phyloP scores from a whole-genome alignment of 306 rosid genomes.

The Rosa rugosa region DNA sequence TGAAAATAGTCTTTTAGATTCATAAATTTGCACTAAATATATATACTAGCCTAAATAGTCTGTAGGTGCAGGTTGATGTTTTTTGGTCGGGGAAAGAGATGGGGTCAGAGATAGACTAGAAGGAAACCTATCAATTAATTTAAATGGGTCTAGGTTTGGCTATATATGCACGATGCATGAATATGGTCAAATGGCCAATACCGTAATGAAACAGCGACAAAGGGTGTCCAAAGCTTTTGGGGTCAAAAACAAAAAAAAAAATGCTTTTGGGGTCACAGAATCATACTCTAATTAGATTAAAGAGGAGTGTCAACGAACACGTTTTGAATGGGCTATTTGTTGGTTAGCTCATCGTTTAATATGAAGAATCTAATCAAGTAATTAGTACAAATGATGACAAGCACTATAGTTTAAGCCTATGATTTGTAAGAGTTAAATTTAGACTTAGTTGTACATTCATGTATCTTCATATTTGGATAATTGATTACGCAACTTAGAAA shows the following conservation, averaged over 20 bases:
- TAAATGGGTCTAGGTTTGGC: not conserved
- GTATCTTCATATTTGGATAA: too few species aligned
- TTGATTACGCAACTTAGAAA: too few species aligned
- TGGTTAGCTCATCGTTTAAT: too few species aligned
- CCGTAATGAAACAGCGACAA: not conserved
- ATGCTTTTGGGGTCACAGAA: not conserved
- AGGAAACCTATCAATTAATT: too few species aligned
- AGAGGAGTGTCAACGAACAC: not conserved
- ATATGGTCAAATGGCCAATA: not conserved
- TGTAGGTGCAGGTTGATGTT: not conserved
- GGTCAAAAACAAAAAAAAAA: too few species aligned
- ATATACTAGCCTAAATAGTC: too few species aligned
- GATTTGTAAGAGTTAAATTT: too few species aligned
- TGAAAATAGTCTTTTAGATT: too few species aligned
- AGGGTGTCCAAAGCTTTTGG: not conserved
- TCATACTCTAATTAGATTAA: not conserved
- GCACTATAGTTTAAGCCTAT: not conserved
- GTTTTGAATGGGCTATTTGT: not conserved
- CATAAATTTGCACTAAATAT: too few species aligned
- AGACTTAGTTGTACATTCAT: too few species aligned
- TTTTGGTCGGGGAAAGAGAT: too few species aligned
- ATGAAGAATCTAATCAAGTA: not conserved
- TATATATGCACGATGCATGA: not conserved
- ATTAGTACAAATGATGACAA: not conserved
- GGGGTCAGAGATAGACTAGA: too few species aligned